A percentile compares a stretch with the other conserved stretches of the same genome.
These are phyloP conservation scores for Pseudogymnoascus sp. DNA, from an alignment of 2,329 filamentous ascomycete species.

Conservation along the genomic window DNA sequence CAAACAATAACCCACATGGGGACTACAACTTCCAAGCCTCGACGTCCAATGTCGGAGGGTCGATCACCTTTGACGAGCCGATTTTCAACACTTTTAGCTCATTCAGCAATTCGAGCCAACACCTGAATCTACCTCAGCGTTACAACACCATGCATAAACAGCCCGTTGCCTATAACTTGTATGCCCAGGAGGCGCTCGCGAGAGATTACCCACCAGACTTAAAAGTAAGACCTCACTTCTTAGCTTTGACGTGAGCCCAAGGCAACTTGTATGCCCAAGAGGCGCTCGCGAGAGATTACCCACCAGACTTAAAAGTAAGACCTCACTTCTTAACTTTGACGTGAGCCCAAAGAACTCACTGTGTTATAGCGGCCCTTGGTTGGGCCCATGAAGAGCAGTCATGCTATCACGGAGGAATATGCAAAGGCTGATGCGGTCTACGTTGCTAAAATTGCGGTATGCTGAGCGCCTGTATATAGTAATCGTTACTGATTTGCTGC, in stretches of 20 bases:
- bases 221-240: conserved; percentile 37
- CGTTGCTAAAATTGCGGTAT: conserved; percentile 77
- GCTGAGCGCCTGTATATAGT: conserved; percentile 27
- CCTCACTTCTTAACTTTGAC: not conserved
- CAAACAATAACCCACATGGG: conserved; percentile 5
- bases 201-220: conserved; percentile 51
- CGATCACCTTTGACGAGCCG: conserved; percentile 13
- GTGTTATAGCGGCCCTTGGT: conserved; percentile 68
- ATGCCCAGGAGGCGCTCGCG: conserved; percentile 53
- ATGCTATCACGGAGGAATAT: conserved; percentile 73
- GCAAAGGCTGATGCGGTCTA: conserved; percentile 79
- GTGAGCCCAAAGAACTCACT: conserved; percentile 24
- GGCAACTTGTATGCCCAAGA: conserved; percentile 43
- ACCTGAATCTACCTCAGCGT: not conserved
- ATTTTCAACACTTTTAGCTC: conserved; percentile 5
- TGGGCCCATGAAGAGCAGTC: conserved; percentile 44
- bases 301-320: conserved; percentile 49
- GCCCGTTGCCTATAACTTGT: conserved; percentile 20
- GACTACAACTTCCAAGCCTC: not conserved
- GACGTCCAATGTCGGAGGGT: not conserved
- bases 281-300: conserved; percentile 51
- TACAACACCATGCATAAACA: conserved; percentile 22
- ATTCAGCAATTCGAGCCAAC: conserved; percentile 1
- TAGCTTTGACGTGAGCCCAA: conserved; percentile 7
- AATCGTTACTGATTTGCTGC: not conserved